phyloP scores from a whole-genome alignment of 2,329 filamentous ascomycete genomes.

The Ophiostoma australiae region DNA sequence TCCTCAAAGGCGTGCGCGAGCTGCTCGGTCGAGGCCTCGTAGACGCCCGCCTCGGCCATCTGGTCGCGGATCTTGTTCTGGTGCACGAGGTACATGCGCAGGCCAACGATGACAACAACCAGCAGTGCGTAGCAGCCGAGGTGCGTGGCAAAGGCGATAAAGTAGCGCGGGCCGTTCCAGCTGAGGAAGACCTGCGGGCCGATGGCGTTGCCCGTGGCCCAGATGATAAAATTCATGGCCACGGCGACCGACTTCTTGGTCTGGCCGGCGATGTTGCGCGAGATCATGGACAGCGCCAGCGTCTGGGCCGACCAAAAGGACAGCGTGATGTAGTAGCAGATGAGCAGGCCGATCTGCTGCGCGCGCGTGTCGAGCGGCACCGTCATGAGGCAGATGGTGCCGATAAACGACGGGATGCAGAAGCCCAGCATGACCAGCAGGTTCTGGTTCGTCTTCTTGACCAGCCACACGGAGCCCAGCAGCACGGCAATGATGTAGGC shows the following conservation, averaged over 20 bases:
- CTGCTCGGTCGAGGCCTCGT: conserved; percentile 38
- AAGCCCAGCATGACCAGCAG: conserved; percentile 61
- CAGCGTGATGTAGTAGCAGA: conserved; percentile 69
- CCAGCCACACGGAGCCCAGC: conserved; percentile 58
- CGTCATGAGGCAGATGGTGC: conserved; percentile 68
- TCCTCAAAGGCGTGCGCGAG: conserved; percentile 57
- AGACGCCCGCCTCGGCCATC: conserved; percentile 40
- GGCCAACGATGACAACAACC: conserved; percentile 51
- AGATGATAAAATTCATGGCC: conserved; percentile 65
- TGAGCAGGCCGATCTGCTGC: conserved; percentile 61
- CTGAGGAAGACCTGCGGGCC: conserved; percentile 61
- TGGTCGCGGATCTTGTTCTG: conserved; percentile 57
- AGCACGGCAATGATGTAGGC: conserved; percentile 69
- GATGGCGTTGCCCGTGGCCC: conserved; percentile 44
- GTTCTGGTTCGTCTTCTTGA: conserved; percentile 65
- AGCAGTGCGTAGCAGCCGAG: conserved; percentile 62
- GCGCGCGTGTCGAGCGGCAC: conserved; percentile 53
- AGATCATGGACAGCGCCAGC: conserved; percentile 60
- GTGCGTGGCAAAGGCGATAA: conserved; percentile 64
- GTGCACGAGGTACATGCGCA: conserved; percentile 52
- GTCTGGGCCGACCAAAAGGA: conserved; percentile 74
- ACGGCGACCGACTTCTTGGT: conserved; percentile 68
- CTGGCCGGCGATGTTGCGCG: conserved; percentile 65
- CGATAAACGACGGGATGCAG: conserved; percentile 64
- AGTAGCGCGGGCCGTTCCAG: conserved; percentile 59